Percentiles rank a stretch among this genome's conserved stretches.
These are phyloP conservation scores for Daldinia eschscholtzii DNA, from an alignment of 2,329 filamentous ascomycete genomes.

Conservation along the genomic window DNA sequence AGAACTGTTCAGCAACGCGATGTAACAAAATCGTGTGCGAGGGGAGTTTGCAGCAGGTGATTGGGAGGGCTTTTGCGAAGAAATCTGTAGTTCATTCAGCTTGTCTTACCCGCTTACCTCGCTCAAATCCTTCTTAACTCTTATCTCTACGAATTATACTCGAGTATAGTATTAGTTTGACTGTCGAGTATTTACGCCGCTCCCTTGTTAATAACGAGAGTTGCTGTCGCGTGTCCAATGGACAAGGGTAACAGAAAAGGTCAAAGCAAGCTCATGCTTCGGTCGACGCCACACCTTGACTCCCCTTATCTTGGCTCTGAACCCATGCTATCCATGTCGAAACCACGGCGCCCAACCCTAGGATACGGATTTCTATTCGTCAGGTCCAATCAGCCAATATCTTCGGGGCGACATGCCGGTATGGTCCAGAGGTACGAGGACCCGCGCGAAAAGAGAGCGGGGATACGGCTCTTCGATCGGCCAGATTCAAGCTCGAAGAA, in stretches of 20 bases:
- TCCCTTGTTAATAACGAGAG: conserved; percentile 9
- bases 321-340: conserved; percentile 18
- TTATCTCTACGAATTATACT: neutral
- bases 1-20: conserved; percentile 15
- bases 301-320: conserved; percentile 24
- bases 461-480: conserved; percentile 6
- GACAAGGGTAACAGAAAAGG: conserved; percentile 1
- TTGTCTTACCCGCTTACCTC: conserved; percentile 7
- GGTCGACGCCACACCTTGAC: conserved; percentile 15
- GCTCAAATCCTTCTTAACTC: neutral
- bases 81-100: conserved; percentile 7
- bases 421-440: neutral
- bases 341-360: neutral
- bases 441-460: neutral
- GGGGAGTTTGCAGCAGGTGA: conserved; percentile 10
- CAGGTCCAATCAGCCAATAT: conserved; percentile 25
- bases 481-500: neutral
- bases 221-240: conserved; percentile 12
- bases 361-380: conserved; percentile 22
- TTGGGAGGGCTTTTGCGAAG: neutral
- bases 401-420: conserved; percentile 16
- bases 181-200: neutral
- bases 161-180: neutral
- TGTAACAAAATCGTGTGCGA: conserved; percentile 31
- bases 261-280: conserved; percentile 15